These are phyloP conservation scores for Ogataea ramenticola DNA, from an alignment of 805 yeast genomes.

Conservation along the genomic window DNA sequence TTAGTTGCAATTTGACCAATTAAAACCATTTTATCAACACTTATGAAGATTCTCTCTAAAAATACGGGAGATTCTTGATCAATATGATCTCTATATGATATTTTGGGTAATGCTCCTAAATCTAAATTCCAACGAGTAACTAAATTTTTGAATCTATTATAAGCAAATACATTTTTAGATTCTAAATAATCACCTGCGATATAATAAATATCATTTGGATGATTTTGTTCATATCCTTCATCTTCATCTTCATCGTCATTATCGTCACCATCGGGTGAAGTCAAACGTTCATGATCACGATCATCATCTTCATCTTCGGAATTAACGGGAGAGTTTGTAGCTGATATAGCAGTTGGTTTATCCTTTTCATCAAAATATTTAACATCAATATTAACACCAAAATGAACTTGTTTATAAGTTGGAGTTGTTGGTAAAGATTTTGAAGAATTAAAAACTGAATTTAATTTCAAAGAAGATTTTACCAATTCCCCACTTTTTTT, in stretches of 20 bases:
- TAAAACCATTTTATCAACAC: slow-evolving; percentile 49
- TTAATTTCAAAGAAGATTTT: slow-evolving; percentile 60
- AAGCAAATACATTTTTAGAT: slow-evolving; percentile 8
- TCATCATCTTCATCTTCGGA: slow-evolving; percentile 26
- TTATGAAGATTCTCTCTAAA: slow-evolving; percentile 56
- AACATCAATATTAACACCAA: slow-evolving; percentile 69
- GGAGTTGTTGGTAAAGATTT: slow-evolving; percentile 48
- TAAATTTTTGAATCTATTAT: slow-evolving; percentile 13
- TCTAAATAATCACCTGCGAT: slow-evolving; percentile 13
- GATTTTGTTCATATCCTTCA: slow-evolving; percentile 12
- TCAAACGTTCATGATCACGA: slow-evolving; percentile 16
- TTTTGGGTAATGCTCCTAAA: slow-evolving; percentile 32
- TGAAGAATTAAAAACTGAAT: slow-evolving; percentile 15
- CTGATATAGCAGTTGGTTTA: slow-evolving; percentile 70
- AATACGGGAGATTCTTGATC: slow-evolving; percentile 43
- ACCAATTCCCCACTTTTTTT: slow-evolving; percentile 88
- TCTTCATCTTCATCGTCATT: slow-evolving; percentile 21
- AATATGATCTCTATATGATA: slow-evolving; percentile 37
- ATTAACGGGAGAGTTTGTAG: slow-evolving; percentile 51
- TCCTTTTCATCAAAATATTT: slow-evolving; percentile 68
- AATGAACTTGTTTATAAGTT: slow-evolving; percentile 71
- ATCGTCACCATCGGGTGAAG: too few species aligned
- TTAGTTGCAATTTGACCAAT: slow-evolving; percentile 74
- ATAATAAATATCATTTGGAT: slow-evolving; percentile 6
- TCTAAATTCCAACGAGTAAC: slow-evolving; percentile 38